These are phyloP conservation scores for Yarrowia sp. DNA, from an alignment of 805 yeast genomes.

Conservation along the genomic window DNA sequence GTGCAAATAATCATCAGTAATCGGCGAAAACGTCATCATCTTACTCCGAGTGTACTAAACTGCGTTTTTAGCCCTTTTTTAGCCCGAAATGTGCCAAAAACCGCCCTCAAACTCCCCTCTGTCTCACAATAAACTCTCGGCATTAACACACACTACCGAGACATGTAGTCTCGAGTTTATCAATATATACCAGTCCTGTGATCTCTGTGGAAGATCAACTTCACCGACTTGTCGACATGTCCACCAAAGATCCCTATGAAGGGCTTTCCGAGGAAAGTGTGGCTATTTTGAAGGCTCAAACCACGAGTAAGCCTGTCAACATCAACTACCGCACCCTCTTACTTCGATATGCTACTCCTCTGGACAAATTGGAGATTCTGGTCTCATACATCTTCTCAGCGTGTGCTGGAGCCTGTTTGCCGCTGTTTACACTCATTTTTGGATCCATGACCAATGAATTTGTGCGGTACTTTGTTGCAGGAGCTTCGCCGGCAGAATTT, in stretches of 20 bases:
- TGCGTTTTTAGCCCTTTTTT: neutral
- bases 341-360: conserved; percentile 5
- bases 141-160: neutral
- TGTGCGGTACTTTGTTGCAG: conserved; percentile 47
- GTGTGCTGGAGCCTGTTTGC: conserved; percentile 44
- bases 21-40: too few species aligned
- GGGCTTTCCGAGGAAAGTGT: conserved; percentile 20
- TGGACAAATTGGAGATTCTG: conserved; percentile 22
- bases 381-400: conserved; percentile 21
- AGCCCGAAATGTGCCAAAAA: neutral
- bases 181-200: neutral
- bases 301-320: conserved; percentile 5
- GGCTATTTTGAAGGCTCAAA: conserved; percentile 27
- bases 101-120: neutral
- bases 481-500: conserved; percentile 46
- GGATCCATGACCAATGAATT: conserved; percentile 53
- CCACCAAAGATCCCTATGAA: conserved; percentile 16
- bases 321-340: conserved; percentile 27
- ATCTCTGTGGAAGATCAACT: neutral
- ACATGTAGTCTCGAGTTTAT: neutral
- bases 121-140: conserved; percentile 9
- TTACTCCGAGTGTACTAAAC: neutral
- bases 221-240: neutral
- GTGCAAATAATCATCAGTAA: too few species aligned
- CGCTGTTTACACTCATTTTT: conserved; percentile 53